Evolutionary conservation across 495 filamentous ascomycete genomes (phyloP).

Genomic region (Hyaloscypha variabilis): DNA sequence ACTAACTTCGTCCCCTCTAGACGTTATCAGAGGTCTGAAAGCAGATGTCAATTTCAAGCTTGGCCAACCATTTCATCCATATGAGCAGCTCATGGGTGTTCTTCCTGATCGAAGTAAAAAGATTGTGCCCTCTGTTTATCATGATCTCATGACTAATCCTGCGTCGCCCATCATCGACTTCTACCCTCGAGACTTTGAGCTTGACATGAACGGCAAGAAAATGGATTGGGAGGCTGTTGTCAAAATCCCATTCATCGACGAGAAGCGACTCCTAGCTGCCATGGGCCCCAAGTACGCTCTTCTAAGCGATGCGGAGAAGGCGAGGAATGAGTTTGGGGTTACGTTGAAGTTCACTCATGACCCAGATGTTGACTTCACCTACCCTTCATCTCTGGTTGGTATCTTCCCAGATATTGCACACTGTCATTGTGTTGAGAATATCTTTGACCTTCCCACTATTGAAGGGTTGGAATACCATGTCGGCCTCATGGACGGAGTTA

Average conservation of each 20-base stretch:
- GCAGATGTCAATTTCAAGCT: slow-evolving; percentile 91
- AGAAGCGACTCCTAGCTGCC: slow-evolving; percentile 77
- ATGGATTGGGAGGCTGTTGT: slow-evolving; percentile 99
- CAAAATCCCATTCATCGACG: slow-evolving; percentile 98
- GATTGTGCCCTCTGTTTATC: slow-evolving; percentile 88
- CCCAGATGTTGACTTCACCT: slow-evolving; percentile 71
- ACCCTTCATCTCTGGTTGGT: slow-evolving; percentile 83
- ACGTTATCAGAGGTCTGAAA: slow-evolving; percentile 84
- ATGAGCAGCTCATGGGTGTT: slow-evolving; percentile 98
- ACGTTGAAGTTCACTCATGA: slow-evolving; percentile 91
- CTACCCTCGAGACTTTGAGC: slow-evolving; percentile 95
- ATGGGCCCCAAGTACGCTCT: slow-evolving; percentile 82
- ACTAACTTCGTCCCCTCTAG: slow-evolving; percentile 41
- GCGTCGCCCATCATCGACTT: slow-evolving; percentile 98
- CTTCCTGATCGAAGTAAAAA: slow-evolving; percentile 95
- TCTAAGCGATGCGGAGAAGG: slow-evolving; percentile 74
- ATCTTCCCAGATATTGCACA: slow-evolving; percentile 88
- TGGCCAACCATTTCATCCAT: slow-evolving; percentile 92
- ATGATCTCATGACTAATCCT: slow-evolving; percentile 86
- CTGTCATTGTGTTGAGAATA: slow-evolving; percentile 91
- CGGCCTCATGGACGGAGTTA: slow-evolving; percentile 85
- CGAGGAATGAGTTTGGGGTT: slow-evolving; percentile 88
- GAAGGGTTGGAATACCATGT: slow-evolving; percentile 87
- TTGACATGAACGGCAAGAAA: slow-evolving; percentile 99
- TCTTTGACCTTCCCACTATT: slow-evolving; percentile 90